Evolutionary conservation across 1,284 basidiomycete species (phyloP).

Genomic region (Gymnopus androsaceus): DNA sequence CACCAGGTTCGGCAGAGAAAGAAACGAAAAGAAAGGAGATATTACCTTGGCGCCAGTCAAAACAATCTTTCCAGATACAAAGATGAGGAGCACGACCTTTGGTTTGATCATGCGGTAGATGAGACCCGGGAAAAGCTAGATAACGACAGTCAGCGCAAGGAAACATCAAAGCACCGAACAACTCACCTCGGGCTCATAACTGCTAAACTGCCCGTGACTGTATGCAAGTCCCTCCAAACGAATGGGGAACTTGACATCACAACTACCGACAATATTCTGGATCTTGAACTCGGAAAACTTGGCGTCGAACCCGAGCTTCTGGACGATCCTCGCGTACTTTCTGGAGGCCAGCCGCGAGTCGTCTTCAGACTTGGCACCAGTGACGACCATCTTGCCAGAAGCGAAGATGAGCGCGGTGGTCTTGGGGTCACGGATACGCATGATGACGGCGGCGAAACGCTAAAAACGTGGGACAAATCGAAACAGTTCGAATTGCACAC

Average conservation of each 20-base stretch:
- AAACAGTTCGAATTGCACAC: conserved; percentile 63
- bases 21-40: conserved; percentile 27
- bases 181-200: conserved; percentile 97
- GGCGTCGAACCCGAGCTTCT: conserved; percentile 99
- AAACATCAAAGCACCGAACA: conserved; percentile 28
- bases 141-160: conserved; percentile 11
- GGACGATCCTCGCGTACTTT: conserved; percentile 99
- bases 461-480: conserved; percentile 60
- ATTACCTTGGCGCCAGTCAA: conserved; percentile 96
- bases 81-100: conserved; percentile 97
- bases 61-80: conserved; percentile 99
- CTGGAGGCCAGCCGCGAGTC: conserved; percentile 95
- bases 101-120: conserved; percentile 99
- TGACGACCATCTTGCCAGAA: conserved; percentile 99
- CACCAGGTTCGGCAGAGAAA: too few species aligned
- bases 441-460: conserved; percentile 99
- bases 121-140: conserved; percentile 93
- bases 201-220: conserved; percentile 97
- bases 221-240: conserved; percentile 97
- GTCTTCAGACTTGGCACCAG: conserved; percentile 98
- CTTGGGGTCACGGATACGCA: conserved; percentile 99
- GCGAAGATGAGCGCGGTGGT: conserved; percentile 99
- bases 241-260: conserved; percentile 99
- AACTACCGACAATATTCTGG: conserved; percentile 98
- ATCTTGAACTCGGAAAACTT: conserved; percentile 99